Base-by-base conservation (phyloP, 2,329 filamentous ascomycete species). In the Coccinonectria pachysandricola region DNA sequence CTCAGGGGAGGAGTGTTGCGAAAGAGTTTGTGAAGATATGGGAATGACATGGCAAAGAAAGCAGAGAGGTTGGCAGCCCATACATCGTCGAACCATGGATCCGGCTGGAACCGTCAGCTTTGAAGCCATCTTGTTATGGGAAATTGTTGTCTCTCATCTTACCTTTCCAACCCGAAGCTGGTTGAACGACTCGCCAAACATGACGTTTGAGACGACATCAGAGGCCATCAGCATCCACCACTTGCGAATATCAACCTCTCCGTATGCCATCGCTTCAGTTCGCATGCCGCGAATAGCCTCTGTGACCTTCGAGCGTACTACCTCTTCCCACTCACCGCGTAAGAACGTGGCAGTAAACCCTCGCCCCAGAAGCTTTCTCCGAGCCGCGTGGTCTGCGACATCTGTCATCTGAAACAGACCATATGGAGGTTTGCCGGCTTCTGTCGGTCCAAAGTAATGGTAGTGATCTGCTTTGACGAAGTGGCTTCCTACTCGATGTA, bases 191-290 rank as follows among this genome's bases (percentile, higher is more conserved):
- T 69, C 57, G 1, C 68, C 68, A 39, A 72, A 72, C 4, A 48
- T 57, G 7, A 72, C 37, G 21, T 69, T 54, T 0, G 55, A 62
- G 28, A 71, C 63, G 3, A 68, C 46, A 38, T 73, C 68, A 0
- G 64, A 64, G 1, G 64, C 48, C 54, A 70, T 60, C 25, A 65
- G 66, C 7, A 58, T 43, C 50, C 56, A 64, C 66, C 67, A 72
- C 26, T 68, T 66, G 28, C 57, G 53, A 0, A 71, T 42, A 32
- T 72, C 64, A 0, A 46, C 52, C 0, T 32, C 47, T 0, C 57
- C 51, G 0, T 42, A 34, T 1, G 21, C 19, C 13, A 39, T 26
- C 34, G 57, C 53, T 22, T 70, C 64, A 9, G 54, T 40, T 10
- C 25, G 24, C 22, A 35, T 32, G 9, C 19, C 21, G 4, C 26